Conservation (phyloP, 768 basidiomycete species). For the Royoungia palumana region DNA sequence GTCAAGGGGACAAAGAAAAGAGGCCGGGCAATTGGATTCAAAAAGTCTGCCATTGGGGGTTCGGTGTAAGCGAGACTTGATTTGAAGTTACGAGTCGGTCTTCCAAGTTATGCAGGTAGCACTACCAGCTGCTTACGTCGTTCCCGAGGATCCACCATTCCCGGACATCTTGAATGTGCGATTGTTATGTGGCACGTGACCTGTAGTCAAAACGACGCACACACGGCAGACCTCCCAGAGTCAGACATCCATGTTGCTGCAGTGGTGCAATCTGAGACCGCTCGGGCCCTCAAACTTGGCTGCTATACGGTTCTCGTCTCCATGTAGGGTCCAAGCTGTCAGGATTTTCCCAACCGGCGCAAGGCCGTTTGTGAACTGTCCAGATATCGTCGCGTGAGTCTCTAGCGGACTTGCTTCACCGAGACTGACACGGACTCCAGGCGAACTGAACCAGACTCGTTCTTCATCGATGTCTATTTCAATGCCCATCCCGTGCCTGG, state of each 20-base stretch:
- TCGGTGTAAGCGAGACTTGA: too few species aligned
- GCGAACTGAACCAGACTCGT: conserved; percentile 66
- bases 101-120: too few species aligned
- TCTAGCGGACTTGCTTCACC: not conserved
- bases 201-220: too few species aligned
- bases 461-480: conserved; percentile 73
- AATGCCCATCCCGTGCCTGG: conserved; percentile 57
- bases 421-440: conserved; percentile 34
- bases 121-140: too few species aligned
- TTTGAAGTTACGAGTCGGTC: too few species aligned
- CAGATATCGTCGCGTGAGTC: conserved; percentile 61
- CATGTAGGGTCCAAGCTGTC: conserved; percentile 65
- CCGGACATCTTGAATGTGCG: too few species aligned
- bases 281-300: conserved; percentile 55
- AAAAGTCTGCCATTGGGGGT: too few species aligned
- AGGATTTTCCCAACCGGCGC: conserved; percentile 66
- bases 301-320: conserved; percentile 66
- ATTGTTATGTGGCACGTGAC: too few species aligned
- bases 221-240: not conserved
- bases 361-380: conserved; percentile 56
- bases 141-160: too few species aligned
- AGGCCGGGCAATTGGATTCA: too few species aligned
- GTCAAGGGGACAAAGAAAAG: too few species aligned
- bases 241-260: conserved; percentile 46
- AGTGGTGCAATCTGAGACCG: conserved; percentile 66